Evolutionary conservation across 2,329 filamentous ascomycete genomes (phyloP).

Genomic region (Trichophyton verrucosum): DNA sequence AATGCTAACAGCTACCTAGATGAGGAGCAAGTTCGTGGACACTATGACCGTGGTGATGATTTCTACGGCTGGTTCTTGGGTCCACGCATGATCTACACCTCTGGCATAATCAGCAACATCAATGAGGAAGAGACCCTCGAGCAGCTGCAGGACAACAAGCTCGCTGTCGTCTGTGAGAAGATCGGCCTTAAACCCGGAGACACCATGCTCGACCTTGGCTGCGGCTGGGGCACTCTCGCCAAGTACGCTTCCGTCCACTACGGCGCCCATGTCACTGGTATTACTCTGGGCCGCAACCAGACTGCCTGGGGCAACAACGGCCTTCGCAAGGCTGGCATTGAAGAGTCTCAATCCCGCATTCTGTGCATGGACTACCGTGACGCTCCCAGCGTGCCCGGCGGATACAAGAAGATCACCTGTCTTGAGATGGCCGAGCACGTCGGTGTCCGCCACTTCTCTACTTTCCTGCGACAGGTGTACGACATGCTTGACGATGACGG

Average conservation of each 20-base stretch:
- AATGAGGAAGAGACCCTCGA: slow-evolving; percentile 82
- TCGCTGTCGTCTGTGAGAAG: slow-evolving; percentile 91
- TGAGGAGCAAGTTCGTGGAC: slow-evolving; percentile 92
- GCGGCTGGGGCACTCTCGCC: slow-evolving; percentile 93
- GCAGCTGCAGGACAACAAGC: slow-evolving; percentile 94
- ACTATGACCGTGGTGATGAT: slow-evolving; percentile 96
- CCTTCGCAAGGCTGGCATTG: slow-evolving; percentile 66
- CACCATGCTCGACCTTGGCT: slow-evolving; percentile 82
- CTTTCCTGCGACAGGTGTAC: slow-evolving; percentile 75
- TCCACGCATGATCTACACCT: slow-evolving; percentile 97
- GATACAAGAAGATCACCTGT: slow-evolving; percentile 91
- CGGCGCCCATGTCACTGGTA: slow-evolving; percentile 70
- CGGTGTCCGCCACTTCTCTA: slow-evolving; percentile 73
- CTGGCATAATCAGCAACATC: slow-evolving; percentile 80
- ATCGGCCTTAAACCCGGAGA: slow-evolving; percentile 73
- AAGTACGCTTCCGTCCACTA: slow-evolving; percentile 90
- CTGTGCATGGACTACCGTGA: slow-evolving; percentile 97
- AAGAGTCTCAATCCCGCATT: slow-evolving; percentile 80
- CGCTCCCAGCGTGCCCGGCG: slow-evolving; percentile 63
- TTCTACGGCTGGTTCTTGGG: slow-evolving; percentile 98
- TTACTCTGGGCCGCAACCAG: slow-evolving; percentile 92
- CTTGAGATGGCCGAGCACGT: slow-evolving; percentile 99
- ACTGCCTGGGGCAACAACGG: slow-evolving; percentile 92
- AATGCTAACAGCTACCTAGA: slow-evolving; percentile 43
- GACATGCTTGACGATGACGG: slow-evolving; percentile 96